A percentile compares a stretch with the other conserved stretches of the same genome.
Conservation (phyloP, 805 yeast species). For the Metschnikowia cerradonensis region DNA sequence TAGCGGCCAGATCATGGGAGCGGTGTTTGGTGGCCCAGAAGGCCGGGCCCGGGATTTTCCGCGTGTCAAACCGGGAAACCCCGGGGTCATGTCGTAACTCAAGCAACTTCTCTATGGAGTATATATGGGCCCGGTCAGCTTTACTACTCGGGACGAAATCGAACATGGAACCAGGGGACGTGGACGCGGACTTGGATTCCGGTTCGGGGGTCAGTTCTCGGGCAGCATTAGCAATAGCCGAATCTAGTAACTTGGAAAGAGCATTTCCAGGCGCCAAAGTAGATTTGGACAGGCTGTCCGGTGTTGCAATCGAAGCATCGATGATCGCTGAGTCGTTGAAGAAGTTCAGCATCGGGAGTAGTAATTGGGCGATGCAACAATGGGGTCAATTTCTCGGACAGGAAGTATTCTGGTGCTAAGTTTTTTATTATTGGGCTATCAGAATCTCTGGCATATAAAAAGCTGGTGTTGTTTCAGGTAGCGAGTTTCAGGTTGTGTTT, state of each 20-base stretch:
- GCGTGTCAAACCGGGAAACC: conserved; percentile 26
- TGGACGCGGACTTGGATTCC: conserved; percentile 13
- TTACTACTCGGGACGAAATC: conserved; percentile 12
- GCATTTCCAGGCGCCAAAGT: conserved; percentile 32
- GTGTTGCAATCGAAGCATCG: conserved; percentile 10
- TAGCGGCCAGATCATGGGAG: neutral
- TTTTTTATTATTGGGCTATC: neutral
- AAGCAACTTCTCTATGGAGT: conserved; percentile 28
- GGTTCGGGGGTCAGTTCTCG: conserved; percentile 39
- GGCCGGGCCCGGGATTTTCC: conserved; percentile 41
- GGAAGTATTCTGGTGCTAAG: neutral
- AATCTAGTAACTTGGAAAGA: conserved; percentile 39
- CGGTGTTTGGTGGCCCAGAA: conserved; percentile 45
- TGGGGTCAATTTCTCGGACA: neutral
- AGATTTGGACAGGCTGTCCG: neutral
- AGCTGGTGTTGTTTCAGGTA: neutral
- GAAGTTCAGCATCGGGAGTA: conserved; percentile 2
- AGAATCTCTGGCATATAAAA: neutral
- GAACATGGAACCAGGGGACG: conserved; percentile 8
- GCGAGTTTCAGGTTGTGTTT: neutral
- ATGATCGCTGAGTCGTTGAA: conserved; percentile 18
- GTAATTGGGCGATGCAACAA: neutral
- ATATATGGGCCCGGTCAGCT: conserved; percentile 16
- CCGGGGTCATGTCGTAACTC: conserved; percentile 34
- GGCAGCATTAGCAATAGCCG: conserved; percentile 47